Evolutionary conservation across 345 rosid species (phyloP), one percentile per base, ranked within the genome.

Genomic region (Salix viminalis): DNA sequence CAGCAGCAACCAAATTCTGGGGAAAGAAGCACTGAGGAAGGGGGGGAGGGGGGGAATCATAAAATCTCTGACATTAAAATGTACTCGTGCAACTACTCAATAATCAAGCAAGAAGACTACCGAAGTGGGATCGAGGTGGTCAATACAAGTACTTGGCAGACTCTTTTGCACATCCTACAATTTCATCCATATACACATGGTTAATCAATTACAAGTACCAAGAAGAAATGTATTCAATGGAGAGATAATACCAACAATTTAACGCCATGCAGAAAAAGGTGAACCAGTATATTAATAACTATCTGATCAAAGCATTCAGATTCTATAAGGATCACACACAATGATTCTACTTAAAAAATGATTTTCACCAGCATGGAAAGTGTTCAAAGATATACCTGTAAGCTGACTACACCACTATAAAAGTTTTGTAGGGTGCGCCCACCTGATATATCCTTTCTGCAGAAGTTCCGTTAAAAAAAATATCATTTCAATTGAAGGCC

Each of bases 111-210:
- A 80, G 79, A 56, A 52, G 66, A 68, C 79, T 90, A 95, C 99
- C 82, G 89, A 93, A 83, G 96, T 90, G 76, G 93, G 91, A 91
- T 90, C 97, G 82, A 84, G 74, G 67, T 73, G 89, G 86, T 88
- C 84, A 83, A 88, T 89, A 76, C 99, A 95, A 60, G 87, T 73
- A 77, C 68, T 84, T 8, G 99, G 90, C 80, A 95, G 88, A 82
- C 84, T 85, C 81, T 86, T 89, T 84, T 88, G 83, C 73, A 89
- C 86, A 50, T 83, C 88, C 99, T 93, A 77, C 58, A 76, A 58
- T 73, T 62, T 72, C 50, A 84, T 26, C 54, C 75, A 66, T 44
- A 30, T 44, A 71, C 36, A 56, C 24, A n/a, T 66, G 5, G 13
- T 46, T 18, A 50, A 74, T 65, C 54, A 39, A 70, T 21, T 13